Conservation (phyloP, 306 rosid genomes). For the Hippophae rhamnoides region DNA sequence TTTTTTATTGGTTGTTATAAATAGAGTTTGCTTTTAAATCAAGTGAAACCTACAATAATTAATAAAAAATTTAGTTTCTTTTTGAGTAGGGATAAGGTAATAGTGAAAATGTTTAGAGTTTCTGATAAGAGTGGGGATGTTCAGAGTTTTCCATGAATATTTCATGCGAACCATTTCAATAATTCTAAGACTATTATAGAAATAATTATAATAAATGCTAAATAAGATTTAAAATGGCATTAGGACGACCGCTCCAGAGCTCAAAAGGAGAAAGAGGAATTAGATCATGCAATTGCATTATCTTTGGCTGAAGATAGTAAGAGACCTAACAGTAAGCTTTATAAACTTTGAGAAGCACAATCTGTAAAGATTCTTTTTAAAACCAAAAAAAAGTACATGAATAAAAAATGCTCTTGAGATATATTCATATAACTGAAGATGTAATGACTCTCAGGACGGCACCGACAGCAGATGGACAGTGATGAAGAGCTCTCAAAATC, state of each 20-base stretch:
- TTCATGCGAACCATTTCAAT: too few relatives aligned
- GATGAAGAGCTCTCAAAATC: conserved; percentile 45
- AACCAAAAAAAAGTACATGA: too few relatives aligned
- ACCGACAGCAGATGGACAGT: conserved; percentile 31
- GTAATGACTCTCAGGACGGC: conserved; percentile 28
- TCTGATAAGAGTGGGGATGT: too few relatives aligned
- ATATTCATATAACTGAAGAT: neutral
- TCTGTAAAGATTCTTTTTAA: neutral
- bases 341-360: conserved; percentile 3
- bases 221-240: conserved; percentile 18
- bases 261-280: conserved; percentile 68
- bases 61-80: too few relatives aligned
- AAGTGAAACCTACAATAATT: too few relatives aligned
- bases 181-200: neutral
- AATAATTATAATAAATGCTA: neutral
- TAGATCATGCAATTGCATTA: conserved; percentile 58
- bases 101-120: too few relatives aligned
- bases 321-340: conserved; percentile 44
- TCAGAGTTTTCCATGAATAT: too few relatives aligned
- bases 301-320: conserved; percentile 64
- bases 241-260: conserved; percentile 68
- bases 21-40: too few relatives aligned
- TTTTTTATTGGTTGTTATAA: too few relatives aligned
- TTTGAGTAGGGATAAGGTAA: too few relatives aligned
- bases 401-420: too few relatives aligned